A percentile compares a stretch with the other conserved stretches of the same genome.
Evolutionary conservation across 2,329 filamentous ascomycete species (phyloP).

Genomic region (Fusarium robinianum): DNA sequence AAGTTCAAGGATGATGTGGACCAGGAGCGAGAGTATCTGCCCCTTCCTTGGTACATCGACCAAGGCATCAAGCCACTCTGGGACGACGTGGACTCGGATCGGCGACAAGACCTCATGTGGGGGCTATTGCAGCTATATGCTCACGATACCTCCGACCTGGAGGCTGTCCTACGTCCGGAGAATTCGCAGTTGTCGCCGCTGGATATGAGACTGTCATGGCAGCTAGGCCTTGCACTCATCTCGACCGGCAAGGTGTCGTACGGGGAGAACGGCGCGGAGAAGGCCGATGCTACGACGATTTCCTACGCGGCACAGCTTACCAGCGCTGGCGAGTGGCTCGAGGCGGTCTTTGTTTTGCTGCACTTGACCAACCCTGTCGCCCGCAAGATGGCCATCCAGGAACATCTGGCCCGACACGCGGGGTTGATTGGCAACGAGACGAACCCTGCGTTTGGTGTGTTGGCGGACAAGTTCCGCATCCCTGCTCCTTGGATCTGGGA

Average conservation of each 20-base stretch:
- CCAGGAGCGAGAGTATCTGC: constrained; percentile 71
- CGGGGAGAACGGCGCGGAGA: constrained; percentile 58
- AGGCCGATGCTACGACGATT: constrained; percentile 68
- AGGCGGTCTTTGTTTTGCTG: constrained; percentile 76
- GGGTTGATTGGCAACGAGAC: constrained; percentile 64
- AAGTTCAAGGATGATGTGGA: constrained; percentile 75
- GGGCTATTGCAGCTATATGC: constrained; percentile 83
- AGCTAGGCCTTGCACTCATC: constrained; percentile 72
- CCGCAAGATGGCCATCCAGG: constrained; percentile 69
- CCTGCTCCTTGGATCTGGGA: constrained; percentile 83
- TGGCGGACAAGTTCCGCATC: constrained; percentile 69
- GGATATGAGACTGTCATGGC: constrained; percentile 80
- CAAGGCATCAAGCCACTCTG: constrained; percentile 62
- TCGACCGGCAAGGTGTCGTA: constrained; percentile 57
- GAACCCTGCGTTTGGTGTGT: constrained; percentile 59
- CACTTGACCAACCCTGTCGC: constrained; percentile 69
- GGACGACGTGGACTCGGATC: constrained; percentile 61
- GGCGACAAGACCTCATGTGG: constrained; percentile 81
- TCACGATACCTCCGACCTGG: constrained; percentile 60
- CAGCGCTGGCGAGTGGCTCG: constrained; percentile 67
- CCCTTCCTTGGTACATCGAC: constrained; percentile 72
- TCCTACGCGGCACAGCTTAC: constrained; percentile 69
- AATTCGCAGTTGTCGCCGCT: constrained; percentile 76
- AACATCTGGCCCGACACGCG: constrained; percentile 75
- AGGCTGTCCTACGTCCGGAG: constrained; percentile 74